Evolutionary conservation across 192 early-diverging fungal species (phyloP).

Genomic region (Backusella australiensis): DNA sequence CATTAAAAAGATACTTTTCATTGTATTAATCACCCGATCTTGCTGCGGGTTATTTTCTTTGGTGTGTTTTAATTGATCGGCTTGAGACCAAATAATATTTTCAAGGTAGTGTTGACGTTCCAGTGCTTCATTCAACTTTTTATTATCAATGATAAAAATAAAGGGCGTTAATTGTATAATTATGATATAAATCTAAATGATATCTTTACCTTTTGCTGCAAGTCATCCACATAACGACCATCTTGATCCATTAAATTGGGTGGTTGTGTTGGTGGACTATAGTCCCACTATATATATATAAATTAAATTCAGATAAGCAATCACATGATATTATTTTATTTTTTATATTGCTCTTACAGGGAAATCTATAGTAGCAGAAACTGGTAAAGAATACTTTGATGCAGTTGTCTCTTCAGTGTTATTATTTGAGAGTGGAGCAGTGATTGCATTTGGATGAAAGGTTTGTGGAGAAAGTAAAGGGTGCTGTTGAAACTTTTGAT

Average conservation of each 20-base stretch:
- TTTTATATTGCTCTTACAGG: conserved; percentile 1
- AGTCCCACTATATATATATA: not conserved
- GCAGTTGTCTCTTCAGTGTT: not conserved
- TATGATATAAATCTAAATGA: not conserved
- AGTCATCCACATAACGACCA: not conserved
- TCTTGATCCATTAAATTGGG: not conserved
- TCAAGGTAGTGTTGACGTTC: conserved; percentile 21
- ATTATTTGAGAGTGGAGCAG: not conserved
- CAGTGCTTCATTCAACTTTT: conserved; percentile 14
- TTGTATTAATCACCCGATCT: conserved; percentile 16
- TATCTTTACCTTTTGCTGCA: not conserved
- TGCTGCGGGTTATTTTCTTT: not conserved
- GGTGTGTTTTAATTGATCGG: conserved; percentile 20
- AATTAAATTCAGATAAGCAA: not conserved
- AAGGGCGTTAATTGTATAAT: not conserved
- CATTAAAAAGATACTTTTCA: conserved; percentile 22
- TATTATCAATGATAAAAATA: not conserved
- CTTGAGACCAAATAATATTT: conserved; percentile 17
- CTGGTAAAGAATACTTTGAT: not conserved
- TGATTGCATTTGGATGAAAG: not conserved
- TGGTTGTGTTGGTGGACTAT: not conserved
- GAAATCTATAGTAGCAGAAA: conserved; percentile 10
- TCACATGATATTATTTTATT: not conserved
- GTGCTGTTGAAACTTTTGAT: not conserved
- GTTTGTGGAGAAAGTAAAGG: conserved; percentile 10